Base-by-base conservation (phyloP, 148 eudicot species). In the Salicornia ramosissima region DNA sequence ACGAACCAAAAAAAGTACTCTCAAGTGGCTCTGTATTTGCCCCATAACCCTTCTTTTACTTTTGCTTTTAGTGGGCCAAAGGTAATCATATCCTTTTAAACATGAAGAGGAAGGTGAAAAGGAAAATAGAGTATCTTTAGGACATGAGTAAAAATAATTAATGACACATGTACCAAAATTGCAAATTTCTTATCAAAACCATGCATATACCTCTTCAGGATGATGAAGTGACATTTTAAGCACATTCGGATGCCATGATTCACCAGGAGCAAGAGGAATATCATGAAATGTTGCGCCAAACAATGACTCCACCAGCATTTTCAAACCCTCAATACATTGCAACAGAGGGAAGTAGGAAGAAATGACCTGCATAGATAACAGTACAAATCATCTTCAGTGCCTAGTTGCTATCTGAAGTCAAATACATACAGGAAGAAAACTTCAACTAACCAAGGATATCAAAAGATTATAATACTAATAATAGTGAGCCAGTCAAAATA, bases 191-290 rank as follows among this genome's bases (percentile, higher is more conserved):
- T 30, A 21, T 45, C 64, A 54, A 75, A 31, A 64, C 68, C 69
- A 28, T 73, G 71, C 60, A 73, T 61, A 54, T 78, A 90, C 98
- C 98, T 94, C 97, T 71, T 88, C 88, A 74, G 89, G 89, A 79
- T 94, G 96, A 77, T 88, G 86, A 64, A 94, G 87, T 65, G 89
- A 87, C 88, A 94, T 77, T 77, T 94, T 94, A 54, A 88, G 84
- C 73, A 94, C 98, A 82, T 94, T 96, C 18, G 91, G 90, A 77
- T 94, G 98, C 98, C 98, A 94, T 69, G 98, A 86, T 85, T 94
- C 98, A 78, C 97, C 98, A 57, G 87, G 92, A 25, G 90, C 85
- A 69, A 84, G 78, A 77, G 96, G 94, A 42, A 87, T 77, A 67
- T 76, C 77, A 55, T 57, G 81, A 70, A 85, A 86, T 65, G 83